Conservation (phyloP, 2,329 filamentous ascomycete genomes). For the Cryphonectria carpinicola region DNA sequence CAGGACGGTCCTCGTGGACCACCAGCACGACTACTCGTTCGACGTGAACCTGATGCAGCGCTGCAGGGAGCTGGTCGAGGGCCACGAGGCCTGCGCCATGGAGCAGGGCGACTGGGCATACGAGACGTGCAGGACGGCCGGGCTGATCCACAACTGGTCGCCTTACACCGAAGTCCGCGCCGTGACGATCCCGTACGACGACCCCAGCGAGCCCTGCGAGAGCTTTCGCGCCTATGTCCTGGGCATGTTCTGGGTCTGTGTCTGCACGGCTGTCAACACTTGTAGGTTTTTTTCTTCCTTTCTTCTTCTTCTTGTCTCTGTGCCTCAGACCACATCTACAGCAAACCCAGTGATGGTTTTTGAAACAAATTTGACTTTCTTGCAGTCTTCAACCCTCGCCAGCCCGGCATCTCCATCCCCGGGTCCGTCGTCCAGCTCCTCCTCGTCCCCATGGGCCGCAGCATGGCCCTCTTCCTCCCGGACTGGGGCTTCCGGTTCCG, state of each 20-base stretch:
- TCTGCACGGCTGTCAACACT: conserved; percentile 17
- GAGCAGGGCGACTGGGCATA: conserved; percentile 37
- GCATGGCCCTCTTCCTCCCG: conserved; percentile 15
- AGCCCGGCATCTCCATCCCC: conserved; percentile 25
- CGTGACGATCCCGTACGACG: not conserved
- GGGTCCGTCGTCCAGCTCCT: conserved; percentile 25
- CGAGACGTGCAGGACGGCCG: conserved; percentile 33
- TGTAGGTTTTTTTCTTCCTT: not conserved
- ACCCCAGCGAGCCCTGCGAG: not conserved
- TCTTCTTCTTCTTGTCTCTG: not conserved
- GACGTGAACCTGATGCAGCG: conserved; percentile 33
- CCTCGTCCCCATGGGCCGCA: conserved; percentile 21
- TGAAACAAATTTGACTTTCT: too few relatives aligned
- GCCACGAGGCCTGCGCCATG: conserved; percentile 35
- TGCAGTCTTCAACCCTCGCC: conserved; percentile 21
- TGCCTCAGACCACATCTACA: not conserved
- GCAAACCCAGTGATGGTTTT: too few relatives aligned
- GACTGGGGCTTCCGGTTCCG: conserved; percentile 20
- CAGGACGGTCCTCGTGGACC: conserved; percentile 30
- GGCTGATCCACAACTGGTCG: conserved; percentile 22
- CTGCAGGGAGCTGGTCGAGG: conserved; percentile 32
- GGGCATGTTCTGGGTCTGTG: conserved; percentile 11
- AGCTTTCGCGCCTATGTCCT: conserved; percentile 12
- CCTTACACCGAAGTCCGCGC: conserved; percentile 25
- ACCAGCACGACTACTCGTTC: conserved; percentile 37